A percentile compares a stretch with the other conserved stretches of the same genome.
Conservation (phyloP, 179 eudicot species). For the Nepenthes alata region DNA sequence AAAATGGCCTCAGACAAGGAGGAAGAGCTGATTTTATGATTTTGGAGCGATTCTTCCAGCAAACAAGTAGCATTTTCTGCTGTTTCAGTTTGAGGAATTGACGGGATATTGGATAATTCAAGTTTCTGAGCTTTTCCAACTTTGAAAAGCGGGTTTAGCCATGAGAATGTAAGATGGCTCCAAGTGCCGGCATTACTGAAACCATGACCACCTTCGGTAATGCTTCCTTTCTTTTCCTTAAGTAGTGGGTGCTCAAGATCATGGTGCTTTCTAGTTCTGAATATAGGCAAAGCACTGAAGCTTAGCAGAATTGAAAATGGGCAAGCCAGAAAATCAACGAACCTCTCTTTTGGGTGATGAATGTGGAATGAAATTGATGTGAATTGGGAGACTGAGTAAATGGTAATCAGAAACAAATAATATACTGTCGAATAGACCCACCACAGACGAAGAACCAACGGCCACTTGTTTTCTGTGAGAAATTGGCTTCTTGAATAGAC, state of each 20-base stretch:
- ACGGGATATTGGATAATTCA: constrained; percentile 45
- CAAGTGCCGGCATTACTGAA: constrained; percentile 44
- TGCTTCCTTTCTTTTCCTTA: constrained; percentile 1
- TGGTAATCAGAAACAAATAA: constrained; percentile 20
- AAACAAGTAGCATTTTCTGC: constrained; percentile 51
- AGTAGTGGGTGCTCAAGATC: constrained; percentile 45
- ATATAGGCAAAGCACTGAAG: constrained; percentile 24
- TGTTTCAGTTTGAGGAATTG: constrained; percentile 53
- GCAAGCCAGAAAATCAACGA: constrained; percentile 40
- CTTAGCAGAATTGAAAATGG: constrained; percentile 52
- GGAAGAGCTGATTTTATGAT: constrained; percentile 31
- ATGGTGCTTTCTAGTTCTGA: constrained; percentile 11
- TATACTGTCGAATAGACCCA: constrained; percentile 43
- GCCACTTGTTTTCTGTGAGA: constrained; percentile 27
- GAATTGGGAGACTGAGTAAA: constrained; percentile 21
- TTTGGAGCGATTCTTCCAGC: constrained; percentile 54
- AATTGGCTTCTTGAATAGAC: constrained; percentile 19
- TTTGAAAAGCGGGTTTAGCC: constrained; percentile 77
- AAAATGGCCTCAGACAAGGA: constrained; percentile 48
- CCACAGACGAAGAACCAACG: constrained; percentile 51
- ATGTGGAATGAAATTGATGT: constrained; percentile 19
- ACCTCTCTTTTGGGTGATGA: constrained; percentile 28
- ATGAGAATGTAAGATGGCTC: constrained; percentile 52
- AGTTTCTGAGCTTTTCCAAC: constrained; percentile 49
- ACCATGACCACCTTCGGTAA: constrained; percentile 8